Percentiles rank a stretch among this genome's conserved stretches.
phyloP scores from a whole-genome alignment of 768 basidiomycete species.

The Rhodotorula toruloides region DNA sequence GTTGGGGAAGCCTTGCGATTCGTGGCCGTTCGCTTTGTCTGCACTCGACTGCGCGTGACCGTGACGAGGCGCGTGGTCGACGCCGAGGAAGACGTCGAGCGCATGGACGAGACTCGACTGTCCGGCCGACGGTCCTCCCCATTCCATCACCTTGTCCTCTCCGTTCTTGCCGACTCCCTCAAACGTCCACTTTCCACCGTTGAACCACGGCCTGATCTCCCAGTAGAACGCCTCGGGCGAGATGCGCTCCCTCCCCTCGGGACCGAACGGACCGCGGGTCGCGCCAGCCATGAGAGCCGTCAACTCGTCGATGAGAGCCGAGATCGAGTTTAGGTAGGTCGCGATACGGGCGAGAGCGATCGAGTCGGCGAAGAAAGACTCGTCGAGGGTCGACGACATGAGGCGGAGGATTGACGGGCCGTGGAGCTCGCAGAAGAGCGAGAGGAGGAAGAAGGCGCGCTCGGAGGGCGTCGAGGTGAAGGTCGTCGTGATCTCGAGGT shows the following conservation, averaged over 20 bases:
- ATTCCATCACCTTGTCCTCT: slow-evolving; percentile 48
- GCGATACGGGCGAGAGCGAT: slow-evolving; percentile 64
- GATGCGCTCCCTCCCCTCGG: slow-evolving; percentile 43
- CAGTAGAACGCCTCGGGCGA: slow-evolving; percentile 77
- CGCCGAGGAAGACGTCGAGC: slow-evolving; percentile 66
- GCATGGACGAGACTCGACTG: slow-evolving; percentile 86
- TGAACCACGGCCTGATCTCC: slow-evolving; percentile 86
- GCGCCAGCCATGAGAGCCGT: slow-evolving; percentile 59
- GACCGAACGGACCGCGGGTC: slow-evolving; percentile 53
- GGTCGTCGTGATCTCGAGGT: slow-evolving; percentile 53
- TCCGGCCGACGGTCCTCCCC: slow-evolving; percentile 77
- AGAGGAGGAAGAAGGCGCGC: slow-evolving; percentile 78
- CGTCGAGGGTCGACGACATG: slow-evolving; percentile 81
- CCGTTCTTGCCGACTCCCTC: slow-evolving; percentile 61
- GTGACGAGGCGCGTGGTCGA: slow-evolving; percentile 52
- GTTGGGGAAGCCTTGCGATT: not conserved
- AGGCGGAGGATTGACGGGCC: slow-evolving; percentile 78
- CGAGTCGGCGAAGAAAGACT: slow-evolving; percentile 72
- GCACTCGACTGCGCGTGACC: not conserved
- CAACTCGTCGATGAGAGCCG: slow-evolving; percentile 62
- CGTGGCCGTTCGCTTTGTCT: too few relatives aligned
- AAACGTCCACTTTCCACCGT: slow-evolving; percentile 73
- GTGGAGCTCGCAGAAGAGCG: slow-evolving; percentile 76
- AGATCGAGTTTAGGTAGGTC: slow-evolving; percentile 61
- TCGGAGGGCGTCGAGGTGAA: slow-evolving; percentile 80